Evolutionary conservation across 768 basidiomycete genomes (phyloP), one percentile per base, ranked within the genome.

Genomic region (Phylloporus sp.): DNA sequence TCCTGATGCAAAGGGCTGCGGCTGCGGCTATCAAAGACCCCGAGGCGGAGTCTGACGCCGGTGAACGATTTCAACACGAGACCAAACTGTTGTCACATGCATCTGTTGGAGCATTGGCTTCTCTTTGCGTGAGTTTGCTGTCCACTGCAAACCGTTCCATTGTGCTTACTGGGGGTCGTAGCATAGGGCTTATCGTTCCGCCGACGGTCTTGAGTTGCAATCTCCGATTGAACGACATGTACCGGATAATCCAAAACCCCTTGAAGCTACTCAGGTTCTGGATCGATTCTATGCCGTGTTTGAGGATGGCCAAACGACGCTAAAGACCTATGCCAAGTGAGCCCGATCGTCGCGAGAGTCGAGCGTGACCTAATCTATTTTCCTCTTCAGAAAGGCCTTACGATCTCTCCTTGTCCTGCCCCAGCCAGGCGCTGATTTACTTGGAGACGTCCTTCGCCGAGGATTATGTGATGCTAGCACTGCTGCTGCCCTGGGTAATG

Each of bases 101-200:
- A 15, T 86, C 93, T 16, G 79, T 87, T n/a, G 86, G 91, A 34
- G 90, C 94, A 4, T 72, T 95, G 71, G 82, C 90, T n/a, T 82
- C 91, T 9, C 78, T 95, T 53, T 89, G 88, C 63, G 93, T 95
- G 60, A 73, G 93, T 84, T 27, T 35, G 5, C 18, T 15, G 26
- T 43, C 32, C 36, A 3, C 34, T 16, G 41, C 22, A 23, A 32
- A 50, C 44, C 36, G 36, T 59, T 26, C 20, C 18, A 4, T 2
- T 23, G 43, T 26, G 38, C 36, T 50, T 2, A 52, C 29, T 18
- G 13, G n/a, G 9, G 39, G 11, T 36, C 50, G 18, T 63, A 95
- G 92, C 80, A 81, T 73, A 91, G 84, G 52, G 88, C 89, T 2
- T 87, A 88, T 61, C 88, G 83, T 56, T 80, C 83, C 23, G 76